Evolutionary conservation across 148 eudicot species (phyloP), one percentile per base, ranked within the genome.

Genomic region (Rheum nobile): DNA sequence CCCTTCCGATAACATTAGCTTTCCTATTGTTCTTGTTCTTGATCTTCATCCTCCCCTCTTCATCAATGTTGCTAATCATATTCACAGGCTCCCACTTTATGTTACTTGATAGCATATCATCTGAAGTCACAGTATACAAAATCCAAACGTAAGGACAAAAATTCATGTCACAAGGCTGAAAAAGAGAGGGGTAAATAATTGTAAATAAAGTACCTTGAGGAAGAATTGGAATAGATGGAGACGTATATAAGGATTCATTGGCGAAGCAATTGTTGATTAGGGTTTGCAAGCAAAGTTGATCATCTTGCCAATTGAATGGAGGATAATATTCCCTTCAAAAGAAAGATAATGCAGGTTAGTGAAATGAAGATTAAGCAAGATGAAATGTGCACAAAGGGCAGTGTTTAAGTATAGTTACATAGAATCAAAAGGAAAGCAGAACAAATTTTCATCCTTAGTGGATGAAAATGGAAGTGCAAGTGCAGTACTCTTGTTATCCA

Each of bases 1-100:
- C 84, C 59, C 83, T 81, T 1, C 54, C 54, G 3, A 47, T 14
- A 47, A 4, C 54, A 47, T 16, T 19, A 17, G 5, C 14, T 17
- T 47, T 47, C 21, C 21, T 47, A 14, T 11, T 43, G 46, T 12
- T 2, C 11, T 11, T 12, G 12, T 19, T n/a, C 57, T 50, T 50
- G 55, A 48, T 8, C 31, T 55, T 10, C 63, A 55, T 24, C 29
- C 12, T 55, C 31, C 9, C 31, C 14, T 22, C 63, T 22, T 55
- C 63, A 24, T 24, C 61, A 22, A 21, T 22, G 4, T 47, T 19
- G 54, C 22, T 47, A 47, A 47, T 47, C 3, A 47, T 13, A 47
- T 47, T 19, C 54, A 47, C 7, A 19, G 54, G n/a, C 54, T 47
- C 54, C 17, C n/a, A 16, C 54, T 47, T 47, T 6, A 47, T 43